Evolutionary conservation across 2,329 filamentous ascomycete genomes (phyloP), one percentile per base, ranked within the genome.

Genomic region (Pseudogymnoascus sp.): DNA sequence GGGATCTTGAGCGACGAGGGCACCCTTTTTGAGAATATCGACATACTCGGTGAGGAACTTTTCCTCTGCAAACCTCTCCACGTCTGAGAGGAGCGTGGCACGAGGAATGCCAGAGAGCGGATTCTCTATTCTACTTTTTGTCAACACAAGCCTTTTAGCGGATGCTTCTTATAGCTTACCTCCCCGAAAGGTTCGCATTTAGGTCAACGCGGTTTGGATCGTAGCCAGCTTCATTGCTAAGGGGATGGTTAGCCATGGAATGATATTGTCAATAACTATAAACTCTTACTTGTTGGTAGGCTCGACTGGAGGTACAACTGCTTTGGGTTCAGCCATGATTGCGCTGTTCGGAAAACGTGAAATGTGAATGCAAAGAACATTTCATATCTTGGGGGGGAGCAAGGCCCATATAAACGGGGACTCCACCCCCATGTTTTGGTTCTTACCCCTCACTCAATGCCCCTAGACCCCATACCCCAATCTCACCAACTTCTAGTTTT

Each of bases 1-100:
- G 0, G 88, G 88, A 68, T 87, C 84, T 72, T 90, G 88, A 2
- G 90, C 90, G 17, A 92, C 82, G 10, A 93, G 79, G 3, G 89
- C 90, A 35, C 88, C 90, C 69, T 87, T 87, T 61, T 82, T 79
- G 61, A 92, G 79, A 15, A 88, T 71, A 3, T 78, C 75, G 2
- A 84, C 75, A 67, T 87, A 80, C 62, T 87, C 82, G 1, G 77
- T 74, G 26, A 92, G 78, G 23, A 80, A 80, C 68, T 87, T 83
- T 44, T 81, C 76, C 13, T 78, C 76, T 40, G 86, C 87, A 69
- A 89, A 90, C n/a, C 78, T 77, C 61, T 85, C 79, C 33, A 86
- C 86, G 61, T 85, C 77, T 38, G 72, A 71, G 63, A 86, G 74
- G 7, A 87, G 78, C 67, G 76, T 73, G 53, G 75, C 78, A 66